Evolutionary conservation across 1,139 yeast species (phyloP).

Genomic region (Magnusiomyces tetraspermus): DNA sequence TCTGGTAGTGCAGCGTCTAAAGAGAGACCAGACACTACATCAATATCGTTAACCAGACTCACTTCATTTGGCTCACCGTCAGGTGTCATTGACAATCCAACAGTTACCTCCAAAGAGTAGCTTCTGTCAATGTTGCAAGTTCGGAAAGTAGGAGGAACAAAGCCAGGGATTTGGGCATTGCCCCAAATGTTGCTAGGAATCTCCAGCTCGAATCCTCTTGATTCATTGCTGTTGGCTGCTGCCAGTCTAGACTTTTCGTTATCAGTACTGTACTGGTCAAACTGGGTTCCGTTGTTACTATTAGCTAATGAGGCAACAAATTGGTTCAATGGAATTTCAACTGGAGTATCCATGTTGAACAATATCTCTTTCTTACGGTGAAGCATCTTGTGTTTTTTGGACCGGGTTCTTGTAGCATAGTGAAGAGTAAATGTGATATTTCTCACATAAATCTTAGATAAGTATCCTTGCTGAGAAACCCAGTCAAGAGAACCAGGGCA

Average conservation of each 20-base stretch:
- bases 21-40: neutral
- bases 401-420: conserved; percentile 23
- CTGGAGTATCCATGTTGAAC: neutral
- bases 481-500: too few relatives aligned
- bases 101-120: conserved; percentile 40
- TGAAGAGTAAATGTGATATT: conserved; percentile 19
- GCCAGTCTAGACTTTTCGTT: neutral
- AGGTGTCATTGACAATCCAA: conserved; percentile 33
- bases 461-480: neutral
- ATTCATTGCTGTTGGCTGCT: neutral
- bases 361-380: neutral
- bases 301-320: too few relatives aligned
- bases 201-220: conserved; percentile 16
- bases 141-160: conserved; percentile 45
- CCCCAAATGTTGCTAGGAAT: conserved; percentile 18
- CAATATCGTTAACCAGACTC: neutral
- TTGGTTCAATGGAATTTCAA: neutral
- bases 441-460: neutral
- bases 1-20: neutral
- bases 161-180: conserved; percentile 41
- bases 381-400: conserved; percentile 18
- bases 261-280: too few relatives aligned
- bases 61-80: conserved; percentile 15
- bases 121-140: conserved; percentile 48
- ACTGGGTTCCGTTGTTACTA: too few relatives aligned